These are phyloP conservation scores for Microbotryum intermedium DNA, from an alignment of 1,284 basidiomycete genomes.

Conservation along the genomic window DNA sequence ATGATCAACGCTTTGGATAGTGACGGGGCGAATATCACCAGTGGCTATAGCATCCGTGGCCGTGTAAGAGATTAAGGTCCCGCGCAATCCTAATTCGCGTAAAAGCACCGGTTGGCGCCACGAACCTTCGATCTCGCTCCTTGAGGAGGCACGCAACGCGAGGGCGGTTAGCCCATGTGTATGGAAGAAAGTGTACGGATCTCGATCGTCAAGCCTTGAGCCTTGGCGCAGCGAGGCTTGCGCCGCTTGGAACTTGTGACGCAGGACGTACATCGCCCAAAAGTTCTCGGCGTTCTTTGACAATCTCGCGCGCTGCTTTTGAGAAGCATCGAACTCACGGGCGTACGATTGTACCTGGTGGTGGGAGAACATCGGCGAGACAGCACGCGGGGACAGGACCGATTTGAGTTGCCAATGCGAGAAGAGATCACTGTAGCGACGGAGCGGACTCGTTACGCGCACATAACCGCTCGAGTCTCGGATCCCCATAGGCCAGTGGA, in stretches of 20 bases:
- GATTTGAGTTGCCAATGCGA: constrained; percentile 92
- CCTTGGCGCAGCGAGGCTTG: not conserved
- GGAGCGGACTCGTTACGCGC: constrained; percentile 78
- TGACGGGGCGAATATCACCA: no score
- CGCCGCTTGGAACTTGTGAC: constrained; percentile 9
- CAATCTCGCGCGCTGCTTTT: constrained; percentile 11
- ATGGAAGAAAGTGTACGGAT: constrained; percentile 5
- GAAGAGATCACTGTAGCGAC: constrained; percentile 75
- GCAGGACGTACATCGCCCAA: constrained; percentile 28
- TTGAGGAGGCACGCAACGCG: constrained; percentile 8
- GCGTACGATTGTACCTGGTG: constrained; percentile 3
- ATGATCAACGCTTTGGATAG: no score
- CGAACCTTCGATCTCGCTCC: constrained; percentile 5
- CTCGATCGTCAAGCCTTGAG: not conserved
- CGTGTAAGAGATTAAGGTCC: not conserved
- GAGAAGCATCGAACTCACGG: constrained; percentile 4
- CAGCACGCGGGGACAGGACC: constrained; percentile 44
- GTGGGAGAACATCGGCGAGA: not conserved
- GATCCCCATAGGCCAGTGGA: constrained; percentile 66
- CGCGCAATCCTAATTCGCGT: constrained; percentile 20
- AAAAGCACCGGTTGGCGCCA: constrained; percentile 18
- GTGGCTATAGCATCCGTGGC: no score
- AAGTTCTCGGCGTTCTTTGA: constrained; percentile 10
- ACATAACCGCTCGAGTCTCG: constrained; percentile 62
- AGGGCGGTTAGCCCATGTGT: constrained; percentile 9